These are phyloP conservation scores for Ophiosphaerella narmari DNA, from an alignment of 2,329 filamentous ascomycete genomes.

Conservation along the genomic window DNA sequence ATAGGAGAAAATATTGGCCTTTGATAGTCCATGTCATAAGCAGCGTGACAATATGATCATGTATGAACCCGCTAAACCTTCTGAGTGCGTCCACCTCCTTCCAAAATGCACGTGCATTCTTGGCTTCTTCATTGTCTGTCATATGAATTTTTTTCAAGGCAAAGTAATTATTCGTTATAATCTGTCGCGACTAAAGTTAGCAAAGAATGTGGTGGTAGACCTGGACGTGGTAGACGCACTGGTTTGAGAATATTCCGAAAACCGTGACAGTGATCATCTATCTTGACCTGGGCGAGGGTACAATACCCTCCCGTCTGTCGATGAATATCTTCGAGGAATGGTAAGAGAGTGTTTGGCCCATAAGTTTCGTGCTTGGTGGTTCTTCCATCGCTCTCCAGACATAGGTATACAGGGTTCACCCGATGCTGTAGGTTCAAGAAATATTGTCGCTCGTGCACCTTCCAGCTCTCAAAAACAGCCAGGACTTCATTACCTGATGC, in stretches of 20 bases:
- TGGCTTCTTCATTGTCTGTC: not conserved
- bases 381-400: not conserved
- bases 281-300: not conserved
- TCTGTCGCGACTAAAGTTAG: not conserved
- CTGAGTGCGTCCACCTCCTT: constrained; percentile 4
- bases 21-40: constrained; percentile 16
- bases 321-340: too few relatives aligned
- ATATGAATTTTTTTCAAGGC: constrained; percentile 1
- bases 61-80: constrained; percentile 11
- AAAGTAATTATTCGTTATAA: constrained; percentile 2
- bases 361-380: not conserved
- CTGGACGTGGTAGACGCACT: not conserved
- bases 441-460: not conserved
- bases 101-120: not conserved
- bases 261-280: constrained; percentile 1
- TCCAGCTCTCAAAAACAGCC: not conserved
- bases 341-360: not conserved
- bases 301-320: too few relatives aligned
- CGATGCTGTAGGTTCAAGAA: not conserved
- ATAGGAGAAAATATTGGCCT: constrained; percentile 9
- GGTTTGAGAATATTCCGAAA: constrained; percentile 1
- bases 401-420: not conserved
- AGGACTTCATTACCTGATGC: not conserved
- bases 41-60: constrained; percentile 16
- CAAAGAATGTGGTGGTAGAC: not conserved